Base-by-base conservation (phyloP, 2,329 filamentous ascomycete genomes). In the Verticillium albo-atrum region DNA sequence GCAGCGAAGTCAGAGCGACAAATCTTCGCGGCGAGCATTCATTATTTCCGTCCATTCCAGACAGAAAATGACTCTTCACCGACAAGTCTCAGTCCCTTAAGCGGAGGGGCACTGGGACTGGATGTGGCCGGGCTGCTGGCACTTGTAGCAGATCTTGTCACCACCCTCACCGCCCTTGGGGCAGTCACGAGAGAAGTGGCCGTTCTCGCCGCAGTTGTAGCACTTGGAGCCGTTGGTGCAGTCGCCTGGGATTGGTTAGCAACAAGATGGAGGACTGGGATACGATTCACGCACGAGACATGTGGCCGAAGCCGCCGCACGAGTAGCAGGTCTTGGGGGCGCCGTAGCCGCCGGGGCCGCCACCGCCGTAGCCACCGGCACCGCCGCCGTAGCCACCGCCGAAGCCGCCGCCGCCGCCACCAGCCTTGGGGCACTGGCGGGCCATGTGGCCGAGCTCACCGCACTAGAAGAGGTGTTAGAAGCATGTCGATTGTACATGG, bases 71-170 rank as follows among this genome's bases (percentile, higher is more conserved):
- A 64, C 57, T 62, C 61, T 57, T 63, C 62, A 57, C 62, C 59
- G 59, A 61, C 60, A 54, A 32, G 50, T 50, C 58, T 42, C 58
- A 47, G 58, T 51, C 65, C 63, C 68, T 77, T 82, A 82, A 75
- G 89, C 91, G 83, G 90, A 92, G 72, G 94, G 91, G 89, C 95
- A 99, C 71, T 90, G 87, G 69, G 91, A 87, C 86, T 97, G 94
- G 75, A 98, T 89, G 80, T 97, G 94, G 69, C 94, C 93, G 67
- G 82, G 74, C 77, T 88, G 84, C 79, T 88, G 85, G 84, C 86
- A 98, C 84, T 96, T 96, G 87, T 99, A 99, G 89, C 95, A 99
- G 75, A 97, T 92, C 76, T 96, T 94, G 85, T 98, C 94, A 72
- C 88, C 86, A 67, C 86, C 85, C 68, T 88, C 86, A 61, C 91